A percentile compares a stretch with the other conserved stretches of the same genome.
Evolutionary conservation across 352 stramenopile genomes (phyloP).

Genomic region (Hyaloperonospora arabidopsidis): DNA sequence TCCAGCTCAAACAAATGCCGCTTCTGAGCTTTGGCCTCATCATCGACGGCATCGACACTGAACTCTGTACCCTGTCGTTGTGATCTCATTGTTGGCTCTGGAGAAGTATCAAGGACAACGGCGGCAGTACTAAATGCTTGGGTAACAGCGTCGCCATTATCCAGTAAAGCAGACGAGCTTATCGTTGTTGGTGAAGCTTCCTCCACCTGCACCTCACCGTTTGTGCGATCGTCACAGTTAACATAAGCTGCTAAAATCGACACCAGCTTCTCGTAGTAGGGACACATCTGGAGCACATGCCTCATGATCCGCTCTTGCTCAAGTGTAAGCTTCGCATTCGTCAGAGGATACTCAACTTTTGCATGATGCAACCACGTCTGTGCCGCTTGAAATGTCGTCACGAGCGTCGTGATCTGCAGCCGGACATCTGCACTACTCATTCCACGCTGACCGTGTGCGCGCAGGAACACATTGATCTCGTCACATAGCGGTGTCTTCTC

Average conservation of each 20-base stretch:
- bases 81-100: background rate
- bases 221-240: slow-evolving; percentile 17
- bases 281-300: slow-evolving; percentile 34
- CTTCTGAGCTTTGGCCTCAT: slow-evolving; percentile 32
- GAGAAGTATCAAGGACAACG: background rate
- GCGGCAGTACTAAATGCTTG: background rate
- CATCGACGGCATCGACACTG: slow-evolving; percentile 2
- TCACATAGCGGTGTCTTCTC: slow-evolving; percentile 29
- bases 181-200: slow-evolving; percentile 2
- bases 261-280: slow-evolving; percentile 33
- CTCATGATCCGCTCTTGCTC: slow-evolving; percentile 28
- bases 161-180: background rate
- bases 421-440: slow-evolving; percentile 24
- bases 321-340: slow-evolving; percentile 9
- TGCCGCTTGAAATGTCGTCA: slow-evolving; percentile 32
- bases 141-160: background rate
- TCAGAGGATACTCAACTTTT: slow-evolving; percentile 18
- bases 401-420: slow-evolving; percentile 23
- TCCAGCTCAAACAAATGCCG: slow-evolving; percentile 43
- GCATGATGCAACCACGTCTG: slow-evolving; percentile 29
- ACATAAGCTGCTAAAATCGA: slow-evolving; percentile 26
- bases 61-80: slow-evolving; percentile 11
- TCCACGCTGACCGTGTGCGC: slow-evolving; percentile 21
- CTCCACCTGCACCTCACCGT: slow-evolving; percentile 1
- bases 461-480: slow-evolving; percentile 34